Conservation (phyloP, 2,329 filamentous ascomycete species). For the Piedraia hortae region DNA sequence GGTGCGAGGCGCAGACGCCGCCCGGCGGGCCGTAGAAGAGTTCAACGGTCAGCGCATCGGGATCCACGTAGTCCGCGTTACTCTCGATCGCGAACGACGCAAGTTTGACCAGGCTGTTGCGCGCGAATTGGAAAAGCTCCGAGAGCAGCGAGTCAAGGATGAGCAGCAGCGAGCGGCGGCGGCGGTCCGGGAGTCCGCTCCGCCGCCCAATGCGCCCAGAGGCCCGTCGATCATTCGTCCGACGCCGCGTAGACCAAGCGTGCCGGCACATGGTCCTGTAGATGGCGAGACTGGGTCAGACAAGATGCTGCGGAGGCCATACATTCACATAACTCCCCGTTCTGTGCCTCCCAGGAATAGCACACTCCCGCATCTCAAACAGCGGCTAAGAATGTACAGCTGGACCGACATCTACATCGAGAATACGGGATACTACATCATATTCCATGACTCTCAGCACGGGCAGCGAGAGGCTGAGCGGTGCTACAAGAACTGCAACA, state of each 20-base stretch:
- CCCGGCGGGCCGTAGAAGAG: conserved; percentile 49
- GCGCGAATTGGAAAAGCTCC: conserved; percentile 39
- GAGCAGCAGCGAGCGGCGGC: conserved; percentile 12
- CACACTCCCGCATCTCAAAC: conserved; percentile 73
- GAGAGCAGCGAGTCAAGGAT: conserved; percentile 27
- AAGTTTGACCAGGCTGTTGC: conserved; percentile 58
- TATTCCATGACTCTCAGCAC: conserved; percentile 53
- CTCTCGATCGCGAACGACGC: conserved; percentile 68
- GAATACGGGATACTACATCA: conserved; percentile 63
- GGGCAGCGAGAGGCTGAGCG: conserved; percentile 59
- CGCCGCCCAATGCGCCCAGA: conserved; percentile 65
- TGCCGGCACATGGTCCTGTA: conserved; percentile 18
- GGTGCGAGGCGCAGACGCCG: conserved; percentile 49
- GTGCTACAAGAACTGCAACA: conserved; percentile 54
- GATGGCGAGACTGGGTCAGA: conserved; percentile 39
- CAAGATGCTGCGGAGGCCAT: conserved; percentile 52
- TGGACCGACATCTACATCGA: conserved; percentile 67
- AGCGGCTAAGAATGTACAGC: conserved; percentile 55
- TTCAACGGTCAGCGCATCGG: conserved; percentile 62
- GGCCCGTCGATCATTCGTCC: conserved; percentile 36
- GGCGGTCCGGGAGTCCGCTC: conserved; percentile 19
- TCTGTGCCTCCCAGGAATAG: conserved; percentile 67
- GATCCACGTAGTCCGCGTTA: conserved; percentile 46
- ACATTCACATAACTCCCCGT: conserved; percentile 66
- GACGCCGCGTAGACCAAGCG: conserved; percentile 9